Base-by-base conservation (phyloP, 371 early-diverging fungal species). In the Choanephora cucurbitarum region DNA sequence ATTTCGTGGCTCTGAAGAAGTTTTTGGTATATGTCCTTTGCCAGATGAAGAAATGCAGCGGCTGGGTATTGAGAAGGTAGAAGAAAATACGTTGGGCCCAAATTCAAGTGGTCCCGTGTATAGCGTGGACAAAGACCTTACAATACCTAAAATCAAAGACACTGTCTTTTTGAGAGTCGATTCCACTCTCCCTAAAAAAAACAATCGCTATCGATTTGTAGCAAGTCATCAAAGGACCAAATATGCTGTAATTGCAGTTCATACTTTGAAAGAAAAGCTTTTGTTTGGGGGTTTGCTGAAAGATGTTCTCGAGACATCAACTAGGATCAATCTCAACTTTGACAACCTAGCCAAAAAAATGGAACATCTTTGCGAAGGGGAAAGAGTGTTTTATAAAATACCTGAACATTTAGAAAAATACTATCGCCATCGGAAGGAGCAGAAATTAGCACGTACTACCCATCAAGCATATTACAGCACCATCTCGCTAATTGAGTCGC, bases 171-270 rank as follows among this genome's bases (percentile, higher is more conserved):
- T 7, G 2, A 17, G 3, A 17, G 17, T 43, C 17, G 14, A 7
- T 17, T 43, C 43, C 17, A 43, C 43, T 17, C 8, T 17, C 2
- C n/a, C 17, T 8, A 17, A n/a, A 7, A 43, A 17, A 43, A 43
- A 43, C 7, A 43, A 17, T 17, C 14, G 43, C 7, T 43, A 17
- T 43, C 8, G 17, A 3, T 43, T 17, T 21, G 18, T 43, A 7
- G 43, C 43, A 18, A 13, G 21, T 8, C 43, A 17, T 13, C 43
- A 43, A 17, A 43, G 17, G 18, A 41, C 4, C 15, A 41, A 41
- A 14, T 41, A 41, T 41, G 41, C 41, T 41, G 41, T 41, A 18
- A 41, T 41, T 41, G 41, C 8, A n/a, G 41, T 41, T 41, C 41
- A 41, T 41, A 41, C 41, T 2, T 5, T 15, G 1, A 14, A 41